Evolutionary conservation across 1,284 basidiomycete genomes (phyloP), one percentile per base, ranked within the genome.

Genomic region (Xerocomus alliaceus): DNA sequence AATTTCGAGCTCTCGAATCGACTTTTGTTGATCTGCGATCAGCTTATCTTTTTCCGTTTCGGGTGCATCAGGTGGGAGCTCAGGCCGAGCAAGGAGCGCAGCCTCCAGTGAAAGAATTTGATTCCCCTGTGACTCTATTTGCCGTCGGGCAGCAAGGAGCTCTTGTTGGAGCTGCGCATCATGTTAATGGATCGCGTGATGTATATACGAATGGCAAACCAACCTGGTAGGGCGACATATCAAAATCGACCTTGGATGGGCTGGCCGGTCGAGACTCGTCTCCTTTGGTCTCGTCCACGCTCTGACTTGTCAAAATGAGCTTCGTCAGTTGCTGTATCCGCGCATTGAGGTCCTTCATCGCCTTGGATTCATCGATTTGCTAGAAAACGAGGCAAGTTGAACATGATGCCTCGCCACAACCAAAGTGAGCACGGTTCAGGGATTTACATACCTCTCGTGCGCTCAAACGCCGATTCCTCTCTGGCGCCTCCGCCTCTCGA

Each of bases 281-380:
- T 39, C 84, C 85, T 65, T 81, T 84, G 39, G 74, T 81, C 65
- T 91, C 88, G 59, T 88, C 89, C 22, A 95, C 86, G 2, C 86
- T 91, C 65, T 91, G 87, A 65, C 91, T 93, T 5, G 93, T 95
- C 64, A 96, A 78, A 68, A 95, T 96, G 51, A 95, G 81, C 71
- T 91, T 93, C 62, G 92, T 94, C 50, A 96, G 80, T 76, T 95
- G 93, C 60, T 89, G 86, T 70, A 95, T 91, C 37, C 94, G 83
- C 48, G 85, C 81, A 70, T 92, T 93, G 51, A 94, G 82, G 65
- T 94, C 92, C 48, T 86, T 84, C 85, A 92, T 92, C 49, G 90
- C 90, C 63, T 88, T 87, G 20, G 86, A 87, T 76, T 92, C 90
- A 65, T 92, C 90, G 48, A 88, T 79, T 88, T 92, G 87, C 88